Conservation (phyloP, 495 filamentous ascomycete genomes). For the Hypoxylon fragiforme region DNA sequence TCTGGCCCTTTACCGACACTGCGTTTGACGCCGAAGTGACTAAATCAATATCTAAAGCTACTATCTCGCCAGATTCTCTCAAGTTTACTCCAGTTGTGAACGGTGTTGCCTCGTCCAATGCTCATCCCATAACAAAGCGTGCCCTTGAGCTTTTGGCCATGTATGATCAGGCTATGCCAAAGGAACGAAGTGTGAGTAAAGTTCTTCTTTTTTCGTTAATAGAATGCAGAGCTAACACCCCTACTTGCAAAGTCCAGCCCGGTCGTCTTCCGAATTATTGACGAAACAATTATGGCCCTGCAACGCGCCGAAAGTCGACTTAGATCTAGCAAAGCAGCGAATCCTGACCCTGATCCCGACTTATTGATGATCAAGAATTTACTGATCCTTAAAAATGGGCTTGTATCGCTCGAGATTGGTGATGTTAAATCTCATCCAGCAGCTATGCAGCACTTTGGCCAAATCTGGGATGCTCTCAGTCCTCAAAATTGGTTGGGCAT, state of each 20-base stretch:
- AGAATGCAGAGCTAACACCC: constrained; percentile 42
- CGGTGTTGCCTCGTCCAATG: constrained; percentile 59
- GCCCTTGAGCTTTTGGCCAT: constrained; percentile 81
- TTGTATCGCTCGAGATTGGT: constrained; percentile 91
- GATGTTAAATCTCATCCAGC: constrained; percentile 71
- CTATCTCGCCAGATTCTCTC: constrained; percentile 44
- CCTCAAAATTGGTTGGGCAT: constrained; percentile 48
- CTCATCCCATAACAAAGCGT: constrained; percentile 66
- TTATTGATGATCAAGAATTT: constrained; percentile 92
- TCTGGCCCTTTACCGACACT: constrained; percentile 56
- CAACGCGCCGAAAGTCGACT: constrained; percentile 58
- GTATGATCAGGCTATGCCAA: constrained; percentile 70
- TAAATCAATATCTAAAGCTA: constrained; percentile 53
- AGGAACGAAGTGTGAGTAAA: constrained; percentile 70
- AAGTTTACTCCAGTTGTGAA: constrained; percentile 44
- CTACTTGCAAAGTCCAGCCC: constrained; percentile 55
- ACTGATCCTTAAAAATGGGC: constrained; percentile 86
- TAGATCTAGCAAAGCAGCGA: constrained; percentile 44
- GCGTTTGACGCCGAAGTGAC: constrained; percentile 56
- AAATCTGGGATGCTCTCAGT: constrained; percentile 73
- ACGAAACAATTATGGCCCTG: constrained; percentile 50
- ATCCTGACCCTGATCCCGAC: constrained; percentile 65
- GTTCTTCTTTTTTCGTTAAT: constrained; percentile 12
- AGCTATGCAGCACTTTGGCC: constrained; percentile 66
- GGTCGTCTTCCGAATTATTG: constrained; percentile 50